Evolutionary conservation across 2,329 filamentous ascomycete genomes (phyloP).

Genomic region (Rhynchosporium agropyri): DNA sequence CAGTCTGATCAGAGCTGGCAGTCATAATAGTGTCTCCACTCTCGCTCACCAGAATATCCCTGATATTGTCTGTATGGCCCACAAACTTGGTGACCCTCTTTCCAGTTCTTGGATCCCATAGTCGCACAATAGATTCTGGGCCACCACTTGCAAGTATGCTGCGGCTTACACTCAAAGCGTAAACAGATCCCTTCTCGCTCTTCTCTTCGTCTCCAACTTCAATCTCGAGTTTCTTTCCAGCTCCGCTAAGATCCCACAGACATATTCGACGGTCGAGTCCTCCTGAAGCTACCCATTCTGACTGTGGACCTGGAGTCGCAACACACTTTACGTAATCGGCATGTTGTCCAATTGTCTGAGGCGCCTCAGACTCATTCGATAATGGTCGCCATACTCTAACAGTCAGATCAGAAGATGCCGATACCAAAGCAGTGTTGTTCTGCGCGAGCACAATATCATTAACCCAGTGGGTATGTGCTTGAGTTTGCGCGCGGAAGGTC

Average conservation of each 20-base stretch:
- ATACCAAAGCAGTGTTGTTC: conserved; percentile 66
- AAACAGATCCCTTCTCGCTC: conserved; percentile 90
- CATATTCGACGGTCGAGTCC: conserved; percentile 90
- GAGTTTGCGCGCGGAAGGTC: conserved; percentile 62
- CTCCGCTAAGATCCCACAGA: conserved; percentile 90
- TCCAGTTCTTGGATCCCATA: conserved; percentile 89
- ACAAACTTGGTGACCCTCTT: conserved; percentile 95
- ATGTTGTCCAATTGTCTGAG: conserved; percentile 85
- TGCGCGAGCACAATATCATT: conserved; percentile 72
- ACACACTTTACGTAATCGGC: conserved; percentile 96
- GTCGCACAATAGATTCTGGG: conserved; percentile 86
- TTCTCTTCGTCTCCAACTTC: conserved; percentile 82
- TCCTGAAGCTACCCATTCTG: conserved; percentile 90
- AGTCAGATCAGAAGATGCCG: conserved; percentile 73
- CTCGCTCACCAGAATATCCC: conserved; percentile 86
- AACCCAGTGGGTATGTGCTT: conserved; percentile 79
- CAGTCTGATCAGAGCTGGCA: conserved; percentile 91
- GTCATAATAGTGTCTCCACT: conserved; percentile 91
- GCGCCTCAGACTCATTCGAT: conserved; percentile 63
- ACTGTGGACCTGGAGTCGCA: conserved; percentile 70
- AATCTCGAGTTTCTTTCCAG: conserved; percentile 83
- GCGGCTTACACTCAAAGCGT: conserved; percentile 79
- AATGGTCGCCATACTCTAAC: conserved; percentile 79
- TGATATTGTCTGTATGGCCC: conserved; percentile 92
- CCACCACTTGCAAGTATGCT: conserved; percentile 89